Evolutionary conservation across 441 rosid species (phyloP).

Genomic region (Adansonia madagascariensis): DNA sequence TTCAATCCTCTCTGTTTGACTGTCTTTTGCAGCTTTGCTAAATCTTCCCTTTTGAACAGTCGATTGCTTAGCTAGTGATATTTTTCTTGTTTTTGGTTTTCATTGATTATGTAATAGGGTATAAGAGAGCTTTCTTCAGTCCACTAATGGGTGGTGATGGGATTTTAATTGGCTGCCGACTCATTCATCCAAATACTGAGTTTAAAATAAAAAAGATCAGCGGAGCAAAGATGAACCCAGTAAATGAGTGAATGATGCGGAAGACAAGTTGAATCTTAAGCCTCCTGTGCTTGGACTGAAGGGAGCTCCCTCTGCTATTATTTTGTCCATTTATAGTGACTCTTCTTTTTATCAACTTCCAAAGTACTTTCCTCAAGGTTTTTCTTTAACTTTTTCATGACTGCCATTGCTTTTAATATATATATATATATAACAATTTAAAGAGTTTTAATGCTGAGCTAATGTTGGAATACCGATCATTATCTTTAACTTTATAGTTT

Average conservation of each 20-base stretch:
- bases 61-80: background rate
- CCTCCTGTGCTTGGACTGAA: constrained; percentile 93
- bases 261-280: constrained; percentile 74
- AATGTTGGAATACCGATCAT: background rate
- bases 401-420: too few species aligned
- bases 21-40: background rate
- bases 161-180: constrained; percentile 93
- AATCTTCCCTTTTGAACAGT: constrained; percentile 5
- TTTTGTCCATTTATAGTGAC: background rate
- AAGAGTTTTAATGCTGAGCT: constrained; percentile 3
- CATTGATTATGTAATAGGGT: background rate
- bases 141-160: constrained; percentile 73
- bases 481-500: background rate
- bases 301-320: constrained; percentile 83
- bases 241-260: constrained; percentile 94
- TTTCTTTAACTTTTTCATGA: background rate
- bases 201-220: background rate
- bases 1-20: background rate
- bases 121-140: constrained; percentile 86
- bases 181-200: constrained; percentile 95
- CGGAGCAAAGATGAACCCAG: constrained; percentile 32
- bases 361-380: background rate
- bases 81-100: too few species aligned
- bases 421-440: background rate
- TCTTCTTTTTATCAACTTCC: background rate